Conservation (phyloP, 1,284 basidiomycete genomes). For the Trichosporon ovoides region DNA sequence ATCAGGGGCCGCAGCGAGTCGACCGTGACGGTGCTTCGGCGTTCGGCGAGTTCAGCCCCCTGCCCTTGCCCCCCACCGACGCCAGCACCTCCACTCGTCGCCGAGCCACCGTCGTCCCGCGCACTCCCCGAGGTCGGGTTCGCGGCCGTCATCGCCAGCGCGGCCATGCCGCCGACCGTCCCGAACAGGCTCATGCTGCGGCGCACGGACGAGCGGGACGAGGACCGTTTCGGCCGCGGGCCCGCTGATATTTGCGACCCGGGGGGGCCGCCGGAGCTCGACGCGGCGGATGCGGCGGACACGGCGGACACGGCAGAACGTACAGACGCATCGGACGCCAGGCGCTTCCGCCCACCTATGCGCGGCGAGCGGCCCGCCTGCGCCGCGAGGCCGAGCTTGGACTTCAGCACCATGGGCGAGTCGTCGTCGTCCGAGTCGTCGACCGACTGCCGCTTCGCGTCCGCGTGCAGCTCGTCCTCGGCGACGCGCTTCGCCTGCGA, state of each 20-base stretch:
- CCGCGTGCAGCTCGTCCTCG: neutral
- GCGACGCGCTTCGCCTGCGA: neutral
- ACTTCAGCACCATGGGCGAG: conserved; percentile 17
- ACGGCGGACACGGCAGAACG: neutral
- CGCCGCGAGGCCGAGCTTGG: conserved; percentile 2
- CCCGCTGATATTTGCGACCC: neutral
- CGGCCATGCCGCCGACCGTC: conserved; percentile 35
- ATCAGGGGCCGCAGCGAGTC: conserved; percentile 24
- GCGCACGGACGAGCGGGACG: conserved; percentile 10
- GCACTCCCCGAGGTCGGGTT: neutral
- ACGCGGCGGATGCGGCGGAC: neutral
- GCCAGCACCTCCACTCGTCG: no score
- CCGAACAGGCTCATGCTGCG: conserved; percentile 41
- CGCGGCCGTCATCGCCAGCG: conserved; percentile 22
- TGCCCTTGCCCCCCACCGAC: conserved; percentile 19
- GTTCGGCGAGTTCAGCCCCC: conserved; percentile 7
- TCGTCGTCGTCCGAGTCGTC: conserved; percentile 8
- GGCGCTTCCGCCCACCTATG: conserved; percentile 12
- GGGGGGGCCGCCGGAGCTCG: neutral
- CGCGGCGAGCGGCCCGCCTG: conserved; percentile 8
- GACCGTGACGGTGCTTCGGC: conserved; percentile 6
- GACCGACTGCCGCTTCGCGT: neutral
- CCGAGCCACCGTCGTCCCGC: conserved; percentile 9
- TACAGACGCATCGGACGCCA: neutral
- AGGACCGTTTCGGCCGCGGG: neutral